Conservation (phyloP, 495 filamentous ascomycete genomes). For the Lasiosphaeriaceae sp. region DNA sequence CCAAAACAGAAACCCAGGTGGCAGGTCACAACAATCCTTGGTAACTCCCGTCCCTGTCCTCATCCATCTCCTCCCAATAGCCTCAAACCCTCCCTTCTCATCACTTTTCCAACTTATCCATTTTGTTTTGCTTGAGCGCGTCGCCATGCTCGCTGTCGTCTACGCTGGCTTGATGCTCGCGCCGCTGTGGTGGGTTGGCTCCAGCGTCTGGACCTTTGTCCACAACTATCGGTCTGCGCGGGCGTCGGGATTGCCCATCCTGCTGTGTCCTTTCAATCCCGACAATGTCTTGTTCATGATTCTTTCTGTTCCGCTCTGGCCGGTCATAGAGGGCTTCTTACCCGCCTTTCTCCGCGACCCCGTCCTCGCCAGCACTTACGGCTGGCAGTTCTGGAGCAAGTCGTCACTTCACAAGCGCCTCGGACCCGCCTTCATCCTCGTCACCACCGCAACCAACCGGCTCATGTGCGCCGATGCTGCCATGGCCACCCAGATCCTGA, state of each 20-base stretch:
- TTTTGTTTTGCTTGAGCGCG: too few relatives aligned
- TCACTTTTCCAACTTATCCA: too few relatives aligned
- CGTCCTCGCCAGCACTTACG: conserved; percentile 19
- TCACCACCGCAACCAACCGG: conserved; percentile 22
- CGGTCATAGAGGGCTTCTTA: conserved; percentile 17
- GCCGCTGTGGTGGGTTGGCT: background rate
- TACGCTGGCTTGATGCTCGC: too few relatives aligned
- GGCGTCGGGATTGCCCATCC: conserved; percentile 10
- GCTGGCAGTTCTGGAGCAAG: conserved; percentile 30
- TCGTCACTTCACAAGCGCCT: conserved; percentile 12
- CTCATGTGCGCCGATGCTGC: conserved; percentile 26
- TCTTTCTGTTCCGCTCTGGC: conserved; percentile 18
- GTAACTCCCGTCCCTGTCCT: too few relatives aligned
- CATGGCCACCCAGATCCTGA: conserved; percentile 20
- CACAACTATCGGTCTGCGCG: conserved; percentile 13
- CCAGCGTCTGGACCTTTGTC: background rate
- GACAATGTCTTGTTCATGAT: conserved; percentile 15
- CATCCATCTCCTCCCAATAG: too few relatives aligned
- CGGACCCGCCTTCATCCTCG: conserved; percentile 25
- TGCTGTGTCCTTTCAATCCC: conserved; percentile 12
- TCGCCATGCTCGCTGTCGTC: too few relatives aligned
- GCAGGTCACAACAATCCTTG: too few relatives aligned
- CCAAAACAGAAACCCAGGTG: too few relatives aligned
- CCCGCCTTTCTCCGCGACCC: conserved; percentile 9
- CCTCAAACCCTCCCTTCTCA: too few relatives aligned